Base-by-base conservation (phyloP, 441 rosid genomes). In the Melastoma candidum region DNA sequence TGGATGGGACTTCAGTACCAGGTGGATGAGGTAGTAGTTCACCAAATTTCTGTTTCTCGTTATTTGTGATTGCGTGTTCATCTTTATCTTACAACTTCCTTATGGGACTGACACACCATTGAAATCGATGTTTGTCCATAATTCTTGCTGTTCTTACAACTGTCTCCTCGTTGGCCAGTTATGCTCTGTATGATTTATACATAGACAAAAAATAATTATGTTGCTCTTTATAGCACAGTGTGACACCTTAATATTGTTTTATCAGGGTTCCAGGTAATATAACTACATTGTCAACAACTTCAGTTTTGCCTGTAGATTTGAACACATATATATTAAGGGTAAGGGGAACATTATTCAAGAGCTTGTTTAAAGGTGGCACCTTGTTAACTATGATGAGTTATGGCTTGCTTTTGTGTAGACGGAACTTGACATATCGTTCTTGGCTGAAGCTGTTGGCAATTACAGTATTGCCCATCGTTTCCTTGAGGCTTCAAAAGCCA, bases 1-100 rank as follows among this genome's bases (percentile, higher is more conserved):
- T 11, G 99, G 99, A 52, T 78, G 82, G 76, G 99, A 87, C 71
- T 89, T 93, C 62, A 83, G 93, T 68, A 71, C 89, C 36, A 78
- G 94, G 67, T 93, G 96, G 99, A 89, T 89, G 97, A 84, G 93
- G 95, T 86, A 52, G 13, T 52, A 11, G 41, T 36, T 36, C 8
- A 36, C 41, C 6, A 29, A 36, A 4, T 36, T 36, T 36, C 41
- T 36, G 41, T 36, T 36, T 36, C 6, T 36, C 8, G 41, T 36
- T 3, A 36, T 36, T 36, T 36, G 8, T 36, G 41, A 36, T 36
- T 36, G 41, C 41, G 8, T 6, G 6, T 36, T 36, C 41, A 36
- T 4, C 41, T 36, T 36, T 36, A 36, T 36, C 8, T 36, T 36
- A 2, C 8, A 9, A 36, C 6, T 36, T 29, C 36, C 36, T 29